Evolutionary conservation across 1,284 basidiomycete species (phyloP).

Genomic region (Acaromyces ingoldii): DNA sequence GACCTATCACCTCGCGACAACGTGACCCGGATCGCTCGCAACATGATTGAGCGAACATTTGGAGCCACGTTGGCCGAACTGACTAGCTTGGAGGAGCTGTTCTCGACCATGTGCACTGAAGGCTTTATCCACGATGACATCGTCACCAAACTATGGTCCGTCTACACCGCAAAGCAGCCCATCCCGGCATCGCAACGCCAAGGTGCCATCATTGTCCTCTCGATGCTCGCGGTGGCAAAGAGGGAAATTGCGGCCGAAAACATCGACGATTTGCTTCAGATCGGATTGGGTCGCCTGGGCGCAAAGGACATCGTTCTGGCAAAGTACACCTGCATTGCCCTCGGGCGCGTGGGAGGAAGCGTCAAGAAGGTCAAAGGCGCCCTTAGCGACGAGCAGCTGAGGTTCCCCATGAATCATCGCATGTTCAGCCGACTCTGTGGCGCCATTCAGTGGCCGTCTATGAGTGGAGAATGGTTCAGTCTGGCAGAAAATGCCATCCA

Average conservation of each 20-base stretch:
- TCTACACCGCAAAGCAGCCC: slow-evolving; percentile 59
- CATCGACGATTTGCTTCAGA: slow-evolving; percentile 75
- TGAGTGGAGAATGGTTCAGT: slow-evolving; percentile 61
- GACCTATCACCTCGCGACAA: slow-evolving; percentile 71
- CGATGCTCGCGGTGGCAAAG: slow-evolving; percentile 87
- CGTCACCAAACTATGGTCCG: slow-evolving; percentile 86
- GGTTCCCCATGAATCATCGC: slow-evolving; percentile 79
- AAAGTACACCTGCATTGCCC: slow-evolving; percentile 85
- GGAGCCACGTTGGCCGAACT: slow-evolving; percentile 84
- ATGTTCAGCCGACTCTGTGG: slow-evolving; percentile 80
- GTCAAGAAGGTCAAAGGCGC: slow-evolving; percentile 88
- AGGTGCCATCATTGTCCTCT: slow-evolving; percentile 87
- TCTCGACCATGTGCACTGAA: slow-evolving; percentile 83
- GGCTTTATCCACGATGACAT: slow-evolving; percentile 78
- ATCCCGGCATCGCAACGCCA: slow-evolving; percentile 73
- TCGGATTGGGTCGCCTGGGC: slow-evolving; percentile 81
- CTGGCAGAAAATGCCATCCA: slow-evolving; percentile 96
- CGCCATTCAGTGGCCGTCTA: slow-evolving; percentile 55
- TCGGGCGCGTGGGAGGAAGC: slow-evolving; percentile 86
- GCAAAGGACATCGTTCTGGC: slow-evolving; percentile 73
- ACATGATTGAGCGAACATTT: slow-evolving; percentile 66
- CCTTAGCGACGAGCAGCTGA: slow-evolving; percentile 76
- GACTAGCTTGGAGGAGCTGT: slow-evolving; percentile 91
- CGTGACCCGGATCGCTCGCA: slow-evolving; percentile 90
- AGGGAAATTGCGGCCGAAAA: slow-evolving; percentile 79